Conservation (phyloP, 495 filamentous ascomycete genomes). For the Penicillium bovifimosum region DNA sequence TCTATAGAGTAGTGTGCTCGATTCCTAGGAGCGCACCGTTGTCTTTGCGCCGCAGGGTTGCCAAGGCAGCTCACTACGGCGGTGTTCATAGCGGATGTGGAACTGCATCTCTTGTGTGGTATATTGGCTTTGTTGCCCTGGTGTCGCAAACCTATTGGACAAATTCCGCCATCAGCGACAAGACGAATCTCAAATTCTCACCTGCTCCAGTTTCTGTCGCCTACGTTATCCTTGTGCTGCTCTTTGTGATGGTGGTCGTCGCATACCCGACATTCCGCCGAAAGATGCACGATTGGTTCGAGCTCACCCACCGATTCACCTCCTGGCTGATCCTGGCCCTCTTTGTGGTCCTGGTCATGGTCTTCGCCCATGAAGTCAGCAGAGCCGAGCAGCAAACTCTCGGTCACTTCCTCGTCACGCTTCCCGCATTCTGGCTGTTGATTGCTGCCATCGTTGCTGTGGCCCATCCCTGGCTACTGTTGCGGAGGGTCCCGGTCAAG, state of each 20-base stretch:
- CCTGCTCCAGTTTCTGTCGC: conserved; percentile 14
- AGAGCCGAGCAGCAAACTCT: conserved; percentile 14
- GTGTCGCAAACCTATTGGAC: conserved; percentile 33
- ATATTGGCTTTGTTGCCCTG: conserved; percentile 43
- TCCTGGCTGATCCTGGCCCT: conserved; percentile 57
- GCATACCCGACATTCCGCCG: conserved; percentile 48
- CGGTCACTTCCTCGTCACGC: conserved; percentile 37
- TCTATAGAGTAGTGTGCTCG: conserved; percentile 52
- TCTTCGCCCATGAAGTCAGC: conserved; percentile 24
- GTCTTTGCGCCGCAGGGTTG: conserved; percentile 49
- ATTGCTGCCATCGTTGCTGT: conserved; percentile 53
- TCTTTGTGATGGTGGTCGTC: conserved; percentile 31
- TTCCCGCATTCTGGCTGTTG: conserved; percentile 66
- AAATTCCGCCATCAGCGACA: conserved; percentile 12
- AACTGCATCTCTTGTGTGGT: conserved; percentile 60
- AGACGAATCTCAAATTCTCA: conserved; percentile 9
- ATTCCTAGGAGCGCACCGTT: conserved; percentile 53
- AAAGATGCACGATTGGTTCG: conserved; percentile 58
- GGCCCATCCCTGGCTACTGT: conserved; percentile 62
- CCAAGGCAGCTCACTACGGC: conserved; percentile 66
- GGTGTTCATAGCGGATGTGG: conserved; percentile 65
- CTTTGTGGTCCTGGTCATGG: conserved; percentile 49
- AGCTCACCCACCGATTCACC: conserved; percentile 60
- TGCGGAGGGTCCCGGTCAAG: conserved; percentile 53
- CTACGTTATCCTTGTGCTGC: conserved; percentile 21